Evolutionary conservation across 495 filamentous ascomycete species (phyloP), one percentile per base, ranked within the genome.

Genomic region (Astrothelium subdiscretum): DNA sequence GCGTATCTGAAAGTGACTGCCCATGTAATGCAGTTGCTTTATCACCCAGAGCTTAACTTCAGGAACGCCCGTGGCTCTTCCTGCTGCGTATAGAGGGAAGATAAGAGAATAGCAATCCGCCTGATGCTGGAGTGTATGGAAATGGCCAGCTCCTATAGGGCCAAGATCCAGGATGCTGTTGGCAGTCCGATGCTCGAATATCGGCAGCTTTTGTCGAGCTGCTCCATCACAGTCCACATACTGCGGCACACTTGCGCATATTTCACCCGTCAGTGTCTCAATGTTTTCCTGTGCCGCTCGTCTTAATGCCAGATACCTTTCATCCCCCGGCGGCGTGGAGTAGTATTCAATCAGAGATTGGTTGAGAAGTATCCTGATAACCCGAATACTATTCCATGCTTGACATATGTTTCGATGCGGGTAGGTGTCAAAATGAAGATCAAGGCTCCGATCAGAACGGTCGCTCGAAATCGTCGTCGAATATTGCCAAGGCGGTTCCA

Each of bases 81-180:
- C 70, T 10, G 67, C 72, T 12, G 68, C 69, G 44, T 70, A 74
- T 1, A 75, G 61, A 10, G 73, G 67, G 35, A 66, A 74, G 12
- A 75, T 66, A 6, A 74, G 52, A 1, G 70, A 61, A 57, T 72
- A 69, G 31, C 59, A 70, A 26, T 69, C 67, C 18, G 67, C 26
- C 27, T 60, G 58, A 32, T 73, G 64, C 1, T 42, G 40, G 18
- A 32, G 59, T 22, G 40, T 67, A 38, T 68, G 66, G 20, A 48
- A 5, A 22, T 48, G 43, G 2, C 43, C 5, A 48, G 1, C 20
- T 22, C 20, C 5, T 20, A 5, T 48, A 5, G 10, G 10, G 43
- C n/a, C 43, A 22, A 5, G 43, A 48, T 48, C 43, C 43, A n/a
- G n/a, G 12, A 22, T 18, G 20, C 20, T 5, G 20, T 0, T 20